Evolutionary conservation across 129 eudicot species (phyloP).

Genomic region (Daucus carota): DNA sequence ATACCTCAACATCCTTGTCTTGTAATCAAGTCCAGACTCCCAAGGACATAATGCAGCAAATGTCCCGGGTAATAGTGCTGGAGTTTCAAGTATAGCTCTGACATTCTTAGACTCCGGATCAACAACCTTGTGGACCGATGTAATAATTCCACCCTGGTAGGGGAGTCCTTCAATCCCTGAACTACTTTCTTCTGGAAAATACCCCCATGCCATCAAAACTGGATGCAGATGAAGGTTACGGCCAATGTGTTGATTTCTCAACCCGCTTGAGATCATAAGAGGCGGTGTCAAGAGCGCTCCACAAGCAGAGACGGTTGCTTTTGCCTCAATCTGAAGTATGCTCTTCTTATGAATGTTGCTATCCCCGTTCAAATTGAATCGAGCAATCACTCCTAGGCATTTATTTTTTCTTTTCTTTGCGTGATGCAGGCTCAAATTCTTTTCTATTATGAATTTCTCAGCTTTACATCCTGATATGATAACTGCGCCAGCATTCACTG

Average conservation of each 20-base stretch:
- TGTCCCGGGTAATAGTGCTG: constrained; percentile 56
- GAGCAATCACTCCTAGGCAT: constrained; percentile 60
- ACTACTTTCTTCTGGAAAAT: constrained; percentile 55
- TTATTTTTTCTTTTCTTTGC: constrained; percentile 26
- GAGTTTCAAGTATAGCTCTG: constrained; percentile 55
- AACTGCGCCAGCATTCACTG: constrained; percentile 64
- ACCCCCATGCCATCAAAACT: constrained; percentile 87
- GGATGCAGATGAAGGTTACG: constrained; percentile 77
- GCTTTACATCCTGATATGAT: constrained; percentile 81
- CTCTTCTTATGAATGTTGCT: constrained; percentile 15
- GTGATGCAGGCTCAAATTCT: constrained; percentile 22
- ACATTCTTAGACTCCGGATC: constrained; percentile 22
- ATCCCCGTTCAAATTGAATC: constrained; percentile 21
- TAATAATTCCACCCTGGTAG: constrained; percentile 72
- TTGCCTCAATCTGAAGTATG: constrained; percentile 59
- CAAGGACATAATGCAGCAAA: constrained; percentile 65
- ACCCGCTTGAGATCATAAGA: constrained; percentile 65
- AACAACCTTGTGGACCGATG: constrained; percentile 51
- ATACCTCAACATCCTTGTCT: constrained; percentile 56
- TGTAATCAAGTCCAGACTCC: constrained; percentile 50
- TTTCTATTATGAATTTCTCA: constrained; percentile 35
- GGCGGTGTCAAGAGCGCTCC: constrained; percentile 83
- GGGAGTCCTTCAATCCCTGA: constrained; percentile 37
- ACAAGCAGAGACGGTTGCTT: constrained; percentile 69
- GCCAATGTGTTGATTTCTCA: constrained; percentile 63